Conservation (phyloP, 805 yeast genomes). For the Ogataea corticis region DNA sequence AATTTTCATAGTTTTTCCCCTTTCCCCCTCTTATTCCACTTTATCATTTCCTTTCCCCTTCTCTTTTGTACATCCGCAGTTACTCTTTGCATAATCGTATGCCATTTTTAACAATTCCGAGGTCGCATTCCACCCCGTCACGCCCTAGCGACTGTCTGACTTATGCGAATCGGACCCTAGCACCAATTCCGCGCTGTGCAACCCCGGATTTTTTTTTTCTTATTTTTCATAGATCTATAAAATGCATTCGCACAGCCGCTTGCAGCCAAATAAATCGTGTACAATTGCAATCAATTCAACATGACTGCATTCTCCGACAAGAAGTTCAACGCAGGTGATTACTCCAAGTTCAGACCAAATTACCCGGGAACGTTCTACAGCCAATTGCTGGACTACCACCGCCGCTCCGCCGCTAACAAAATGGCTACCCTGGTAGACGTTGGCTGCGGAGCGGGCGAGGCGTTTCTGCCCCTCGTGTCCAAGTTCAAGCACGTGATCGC, state of each 20-base stretch:
- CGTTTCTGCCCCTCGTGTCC: conserved; percentile 44
- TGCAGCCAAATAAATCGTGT: neutral
- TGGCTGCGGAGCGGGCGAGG: conserved; percentile 59
- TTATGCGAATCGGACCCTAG: no score
- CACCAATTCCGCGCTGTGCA: neutral
- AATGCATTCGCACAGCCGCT: neutral
- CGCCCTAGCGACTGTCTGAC: no score
- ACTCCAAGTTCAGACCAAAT: conserved; percentile 62
- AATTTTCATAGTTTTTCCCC: conserved; percentile 8
- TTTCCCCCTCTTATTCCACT: conserved; percentile 10
- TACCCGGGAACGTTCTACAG: conserved; percentile 57
- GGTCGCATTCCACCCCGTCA: no score
- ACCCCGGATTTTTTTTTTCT: conserved; percentile 2
- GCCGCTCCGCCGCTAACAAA: neutral
- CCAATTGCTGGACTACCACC: conserved; percentile 38
- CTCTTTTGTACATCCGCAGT: no score
- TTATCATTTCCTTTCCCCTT: no score
- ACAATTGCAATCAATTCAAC: neutral
- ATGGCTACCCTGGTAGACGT: conserved; percentile 52
- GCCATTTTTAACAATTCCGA: no score
- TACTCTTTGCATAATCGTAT: no score
- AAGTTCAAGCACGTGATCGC: conserved; percentile 41
- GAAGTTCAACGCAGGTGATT: conserved; percentile 51
- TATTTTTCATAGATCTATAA: no score
- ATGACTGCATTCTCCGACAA: conserved; percentile 67